Base-by-base conservation (phyloP, 192 early-diverging fungal genomes). In the Geranomyces michiganensis region DNA sequence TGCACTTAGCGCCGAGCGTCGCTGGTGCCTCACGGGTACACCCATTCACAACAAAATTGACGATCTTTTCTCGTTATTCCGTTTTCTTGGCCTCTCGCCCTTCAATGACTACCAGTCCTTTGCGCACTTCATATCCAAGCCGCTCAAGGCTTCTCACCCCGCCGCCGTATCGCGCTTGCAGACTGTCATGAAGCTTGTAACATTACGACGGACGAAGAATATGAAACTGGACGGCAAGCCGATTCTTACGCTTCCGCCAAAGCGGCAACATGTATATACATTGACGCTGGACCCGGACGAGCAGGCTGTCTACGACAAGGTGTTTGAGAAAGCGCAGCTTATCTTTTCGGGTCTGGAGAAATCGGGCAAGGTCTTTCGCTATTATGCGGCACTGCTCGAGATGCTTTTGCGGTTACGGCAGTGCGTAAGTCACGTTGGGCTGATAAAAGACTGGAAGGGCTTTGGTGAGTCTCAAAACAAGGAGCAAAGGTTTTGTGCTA, bases 121-220 rank as follows among this genome's bases (percentile, higher is more conserved):
- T 78, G 61, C 65, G 29, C 49, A 72, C 14, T 73, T 76, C 41
- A 77, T 87, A 27, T 67, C 67, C 21, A 80, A 79, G 33, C 79
- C 79, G 1, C 59, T 80, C 27, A 73, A 73, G 41, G 12, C 26
- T 19, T 17, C 33, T 17, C 22, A 44, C 19, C 19, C 27, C 36
- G 61, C 70, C 36, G 82, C 69, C 13, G 73, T 81, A 9, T 76
- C 60, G 45, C 58, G 79, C 4, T 59, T 85, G 47, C 67, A 89
- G 26, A 87, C 85, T 0, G 80, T 95, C 0, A 82, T 94, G 79
- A 92, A 92, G 63, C 82, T 83, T 1, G 65, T 93, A 14, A 87
- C 92, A 1, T 71, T 99, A 41, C 90, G 96, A 0, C 85, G 96
- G 27, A 99, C 96, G 49, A 99, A 99, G 69, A 76, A 83, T 26